Evolutionary conservation across 2,329 filamentous ascomycete species (phyloP), one percentile per base, ranked within the genome.

Genomic region (Sphaerulina vaccinii): DNA sequence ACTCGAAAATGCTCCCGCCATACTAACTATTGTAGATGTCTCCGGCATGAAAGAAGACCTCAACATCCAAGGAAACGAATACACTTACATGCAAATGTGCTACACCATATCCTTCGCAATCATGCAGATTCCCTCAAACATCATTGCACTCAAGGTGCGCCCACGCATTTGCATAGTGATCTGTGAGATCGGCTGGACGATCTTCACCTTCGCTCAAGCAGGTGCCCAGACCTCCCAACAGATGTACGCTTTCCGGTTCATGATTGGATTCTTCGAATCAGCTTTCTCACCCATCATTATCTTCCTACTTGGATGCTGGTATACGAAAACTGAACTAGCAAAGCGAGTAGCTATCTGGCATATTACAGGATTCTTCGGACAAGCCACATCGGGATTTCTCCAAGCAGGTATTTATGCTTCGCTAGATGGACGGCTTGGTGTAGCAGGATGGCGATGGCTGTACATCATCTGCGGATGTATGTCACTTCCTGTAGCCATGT

Each of bases 401-500:
- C 50, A 53, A 35, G 44, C 54, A n/a, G 54, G 35, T 13, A 43
- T 56, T 2, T 53, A 56, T 22, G 29, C 22, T 22, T 43, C 29
- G 22, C 35, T 56, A 18, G 33, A 53, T 19, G 51, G 46, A 15
- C 35, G 37, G 21, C 38, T 33, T 19, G 54, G 49, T 11, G 16
- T 56, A 1, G 54, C 50, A 13, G 50, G 38, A 6, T 56, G 54
- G 54, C 39, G 46, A 21, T 56, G 54, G 54, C 36, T 55, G n/a
- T 55, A 49, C 40, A 52, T 55, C 15, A 15, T 55, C 1, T 73
- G 83, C 22, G 80, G 83, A 54, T 51, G 76, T 1, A 71, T 83
- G 32, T 82, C 79, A 0, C 59, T 80, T 1, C 38, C 68, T 1
- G 71, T 84, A 13, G 81, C 80, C 1, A 33, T 83, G 0, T 64